Evolutionary conservation across 805 yeast species (phyloP).

Genomic region (Yamadazyma philogaea): DNA sequence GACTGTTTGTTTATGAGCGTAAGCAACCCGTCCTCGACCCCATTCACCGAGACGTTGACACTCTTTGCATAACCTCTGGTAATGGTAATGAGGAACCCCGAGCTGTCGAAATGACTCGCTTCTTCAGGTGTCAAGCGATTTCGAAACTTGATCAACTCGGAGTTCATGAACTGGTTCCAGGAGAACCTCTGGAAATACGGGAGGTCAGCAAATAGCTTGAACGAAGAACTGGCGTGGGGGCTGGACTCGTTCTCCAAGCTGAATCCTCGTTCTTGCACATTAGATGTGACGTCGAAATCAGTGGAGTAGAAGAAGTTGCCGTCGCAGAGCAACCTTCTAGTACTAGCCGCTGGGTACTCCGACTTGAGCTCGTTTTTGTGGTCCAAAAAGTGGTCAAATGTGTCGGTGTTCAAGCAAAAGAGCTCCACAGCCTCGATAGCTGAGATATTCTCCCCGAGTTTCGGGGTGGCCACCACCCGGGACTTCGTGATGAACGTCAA

Average conservation of each 20-base stretch:
- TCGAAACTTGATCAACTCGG: conserved; percentile 46
- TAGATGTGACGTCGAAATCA: conserved; percentile 85
- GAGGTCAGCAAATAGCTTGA: conserved; percentile 29
- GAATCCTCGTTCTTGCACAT: conserved; percentile 64
- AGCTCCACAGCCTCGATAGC: conserved; percentile 61
- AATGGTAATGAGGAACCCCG: conserved; percentile 47
- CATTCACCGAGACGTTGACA: conserved; percentile 29
- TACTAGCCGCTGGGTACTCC: conserved; percentile 43
- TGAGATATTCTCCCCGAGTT: conserved; percentile 50
- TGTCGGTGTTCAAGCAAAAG: conserved; percentile 57
- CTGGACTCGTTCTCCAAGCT: conserved; percentile 1
- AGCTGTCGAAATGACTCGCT: conserved; percentile 38
- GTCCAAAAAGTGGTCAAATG: conserved; percentile 40
- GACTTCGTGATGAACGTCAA: conserved; percentile 57
- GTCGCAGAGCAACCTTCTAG: conserved; percentile 57
- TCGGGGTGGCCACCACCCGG: conserved; percentile 57
- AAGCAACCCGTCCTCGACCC: conserved; percentile 36
- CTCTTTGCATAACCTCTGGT: conserved; percentile 53
- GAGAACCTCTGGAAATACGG: conserved; percentile 45
- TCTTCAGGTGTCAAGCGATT: conserved; percentile 41
- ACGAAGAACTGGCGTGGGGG: conserved; percentile 9
- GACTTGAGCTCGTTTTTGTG: conserved; percentile 19
- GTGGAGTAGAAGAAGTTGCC: conserved; percentile 92
- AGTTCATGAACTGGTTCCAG: conserved; percentile 51
- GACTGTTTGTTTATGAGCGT: conserved; percentile 53